Evolutionary conservation across 1,284 basidiomycete genomes (phyloP).

Genomic region (Trametes hirsuta): DNA sequence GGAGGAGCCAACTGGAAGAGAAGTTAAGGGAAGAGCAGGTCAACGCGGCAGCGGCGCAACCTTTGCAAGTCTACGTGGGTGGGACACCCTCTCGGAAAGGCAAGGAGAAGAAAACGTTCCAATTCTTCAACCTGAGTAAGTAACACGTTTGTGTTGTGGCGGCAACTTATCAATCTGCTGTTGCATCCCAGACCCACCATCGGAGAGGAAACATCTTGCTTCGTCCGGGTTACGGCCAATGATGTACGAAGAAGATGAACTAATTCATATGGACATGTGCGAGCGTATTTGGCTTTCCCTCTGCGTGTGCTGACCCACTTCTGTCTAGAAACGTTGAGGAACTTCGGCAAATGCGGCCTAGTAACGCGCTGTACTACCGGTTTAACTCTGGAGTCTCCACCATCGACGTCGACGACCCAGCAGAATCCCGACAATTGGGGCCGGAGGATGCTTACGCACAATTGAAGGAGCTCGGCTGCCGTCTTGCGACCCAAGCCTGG

Average conservation of each 20-base stretch:
- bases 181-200: constrained; percentile 40
- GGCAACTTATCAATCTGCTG: neutral
- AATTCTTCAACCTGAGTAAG: constrained; percentile 55
- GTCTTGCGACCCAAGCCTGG: constrained; percentile 76
- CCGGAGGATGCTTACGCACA: constrained; percentile 55
- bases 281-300: constrained; percentile 30
- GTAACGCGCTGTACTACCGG: constrained; percentile 63
- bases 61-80: constrained; percentile 1
- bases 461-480: constrained; percentile 56
- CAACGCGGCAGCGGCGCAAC: neutral
- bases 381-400: constrained; percentile 47
- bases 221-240: constrained; percentile 63
- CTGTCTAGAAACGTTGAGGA: constrained; percentile 52
- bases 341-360: constrained; percentile 60
- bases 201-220: constrained; percentile 48
- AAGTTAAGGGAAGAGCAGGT: constrained; percentile 19
- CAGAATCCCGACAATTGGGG: constrained; percentile 41
- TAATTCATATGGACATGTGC: constrained; percentile 67
- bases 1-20: constrained; percentile 39
- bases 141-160: constrained; percentile 7
- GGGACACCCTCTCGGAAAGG: constrained; percentile 5
- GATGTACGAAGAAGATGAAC: constrained; percentile 49
- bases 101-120: constrained; percentile 27
- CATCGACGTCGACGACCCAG: constrained; percentile 1
- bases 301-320: neutral